phyloP scores from a whole-genome alignment of 257 asterid genomes.

The Dorcoceras hygrometricum region DNA sequence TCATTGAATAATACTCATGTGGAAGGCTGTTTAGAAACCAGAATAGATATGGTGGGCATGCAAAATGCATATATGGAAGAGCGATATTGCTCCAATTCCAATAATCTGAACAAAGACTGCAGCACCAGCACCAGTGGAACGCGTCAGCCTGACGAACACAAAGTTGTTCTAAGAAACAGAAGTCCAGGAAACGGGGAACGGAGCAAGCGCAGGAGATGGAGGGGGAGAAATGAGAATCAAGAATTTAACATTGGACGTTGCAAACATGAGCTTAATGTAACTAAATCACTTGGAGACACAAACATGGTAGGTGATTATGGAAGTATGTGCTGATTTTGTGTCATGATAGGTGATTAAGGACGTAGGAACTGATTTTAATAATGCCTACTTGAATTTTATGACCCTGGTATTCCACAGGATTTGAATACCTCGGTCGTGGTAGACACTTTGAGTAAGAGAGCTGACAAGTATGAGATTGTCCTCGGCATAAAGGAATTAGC shows the following conservation, averaged over 20 bases:
- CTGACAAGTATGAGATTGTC: conserved; percentile 57
- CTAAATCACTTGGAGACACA: conserved; percentile 30
- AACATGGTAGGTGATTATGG: conserved; percentile 29
- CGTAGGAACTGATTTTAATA: conserved; percentile 18
- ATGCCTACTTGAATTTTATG: conserved; percentile 3
- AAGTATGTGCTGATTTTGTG: conserved; percentile 18
- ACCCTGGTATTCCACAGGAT: conserved; percentile 50
- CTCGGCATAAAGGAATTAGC: conserved; percentile 72
- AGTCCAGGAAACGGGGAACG: conserved; percentile 57
- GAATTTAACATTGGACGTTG: conserved; percentile 42
- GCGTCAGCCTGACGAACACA: conserved; percentile 40
- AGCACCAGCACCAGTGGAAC: conserved; percentile 87
- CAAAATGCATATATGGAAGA: conserved; percentile 53
- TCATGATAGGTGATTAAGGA: conserved; percentile 28
- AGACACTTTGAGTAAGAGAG: conserved; percentile 35
- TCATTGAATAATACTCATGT: conserved; percentile 38
- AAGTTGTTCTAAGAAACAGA: conserved; percentile 51
- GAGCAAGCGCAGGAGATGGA: conserved; percentile 93
- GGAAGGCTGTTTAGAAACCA: conserved; percentile 47
- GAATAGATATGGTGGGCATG: conserved; percentile 34
- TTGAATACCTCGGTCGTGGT: conserved; percentile 36
- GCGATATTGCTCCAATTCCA: conserved; percentile 57
- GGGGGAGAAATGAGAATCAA: conserved; percentile 66
- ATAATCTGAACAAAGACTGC: conserved; percentile 56
- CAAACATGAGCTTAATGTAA: conserved; percentile 42